A percentile compares a stretch with the other conserved stretches of the same genome.
These are phyloP conservation scores for Artemisia argyi DNA, from an alignment of 129 eudicot species.

Conservation along the genomic window DNA sequence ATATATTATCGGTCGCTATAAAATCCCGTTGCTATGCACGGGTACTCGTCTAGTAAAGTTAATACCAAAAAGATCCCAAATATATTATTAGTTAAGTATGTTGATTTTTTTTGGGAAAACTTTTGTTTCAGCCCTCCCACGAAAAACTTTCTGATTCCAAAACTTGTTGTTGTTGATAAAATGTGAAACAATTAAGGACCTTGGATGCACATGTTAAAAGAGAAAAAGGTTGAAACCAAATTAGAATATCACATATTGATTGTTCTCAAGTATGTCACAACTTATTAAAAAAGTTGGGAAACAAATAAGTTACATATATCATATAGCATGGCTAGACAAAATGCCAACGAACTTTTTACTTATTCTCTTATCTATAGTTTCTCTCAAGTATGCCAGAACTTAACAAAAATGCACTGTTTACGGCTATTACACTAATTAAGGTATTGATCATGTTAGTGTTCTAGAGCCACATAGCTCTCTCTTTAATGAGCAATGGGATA, in stretches of 20 bases:
- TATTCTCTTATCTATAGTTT: slow-evolving; percentile 7
- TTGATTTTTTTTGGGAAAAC: too few species aligned
- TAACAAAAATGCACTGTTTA: slow-evolving; percentile 21
- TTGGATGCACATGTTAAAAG: not conserved
- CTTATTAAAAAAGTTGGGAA: not conserved
- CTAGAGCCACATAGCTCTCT: slow-evolving; percentile 47
- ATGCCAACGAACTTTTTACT: slow-evolving; percentile 10
- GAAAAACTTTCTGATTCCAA: too few species aligned
- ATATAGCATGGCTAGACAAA: slow-evolving; percentile 20
- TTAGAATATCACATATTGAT: not conserved
- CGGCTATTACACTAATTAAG: not conserved
- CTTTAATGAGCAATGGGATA: slow-evolving; percentile 66
- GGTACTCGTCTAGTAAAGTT: too few species aligned
- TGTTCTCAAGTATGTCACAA: not conserved
- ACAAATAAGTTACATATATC: not conserved
- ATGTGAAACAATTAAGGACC: not conserved
- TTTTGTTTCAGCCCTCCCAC: too few species aligned
- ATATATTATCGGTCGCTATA: too few species aligned
- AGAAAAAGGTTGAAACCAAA: not conserved
- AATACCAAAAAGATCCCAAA: too few species aligned
- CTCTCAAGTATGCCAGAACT: slow-evolving; percentile 10
- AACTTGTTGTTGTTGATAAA: not conserved
- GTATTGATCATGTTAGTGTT: not conserved
- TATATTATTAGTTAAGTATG: too few species aligned
- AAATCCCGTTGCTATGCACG: too few species aligned